Evolutionary conservation across 176 grass and related monocot genomes (phyloP), one percentile per base, ranked within the genome.

Genomic region (Avena eriantha): DNA sequence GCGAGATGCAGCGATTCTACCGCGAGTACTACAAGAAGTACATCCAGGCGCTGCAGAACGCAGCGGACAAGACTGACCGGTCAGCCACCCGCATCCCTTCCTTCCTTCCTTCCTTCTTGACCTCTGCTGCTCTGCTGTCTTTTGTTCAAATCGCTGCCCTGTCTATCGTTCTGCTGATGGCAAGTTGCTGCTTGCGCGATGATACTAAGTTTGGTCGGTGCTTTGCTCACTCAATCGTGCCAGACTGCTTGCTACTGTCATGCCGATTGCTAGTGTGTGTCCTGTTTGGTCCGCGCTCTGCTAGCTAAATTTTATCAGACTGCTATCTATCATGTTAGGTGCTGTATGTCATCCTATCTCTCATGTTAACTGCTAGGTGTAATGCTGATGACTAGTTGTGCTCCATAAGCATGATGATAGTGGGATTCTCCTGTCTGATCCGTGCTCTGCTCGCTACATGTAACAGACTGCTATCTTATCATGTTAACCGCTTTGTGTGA

Each of bases 1-100:
- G 92, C 15, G 94, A 99, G 82, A 99, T 99, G 97, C 88, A 96
- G 77, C 90, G 90, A 5, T 99, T 96, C 85, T 99, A 99, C 80
- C 88, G 91, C 18, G 88, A 94, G 3, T 99, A 99, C 84, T 99
- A 91, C 87, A 99, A 89, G 80, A 96, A 93, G 79, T 99, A 96
- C 80, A 99, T 99, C 67, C 97, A 96, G 76, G 97, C 94, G 24
- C 94, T 96, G 53, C 92, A 98, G 73, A 94, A 94, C 61, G 90
- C 82, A 0, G 92, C 92, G 21, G 94, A 96, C 82, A 99, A 96
- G 89, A 87, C 97, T 48, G 97, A 99, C 87, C 94, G 82, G 89
- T 14, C 36, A 35, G 8, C 19, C 63, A 18, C 16, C 6, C 51
- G 14, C 15, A 2, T 13, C 5, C 15, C 51, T 54, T 54, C 14